Conservation (phyloP, 768 basidiomycete genomes). For the Cantharellus cinnabarinus region DNA sequence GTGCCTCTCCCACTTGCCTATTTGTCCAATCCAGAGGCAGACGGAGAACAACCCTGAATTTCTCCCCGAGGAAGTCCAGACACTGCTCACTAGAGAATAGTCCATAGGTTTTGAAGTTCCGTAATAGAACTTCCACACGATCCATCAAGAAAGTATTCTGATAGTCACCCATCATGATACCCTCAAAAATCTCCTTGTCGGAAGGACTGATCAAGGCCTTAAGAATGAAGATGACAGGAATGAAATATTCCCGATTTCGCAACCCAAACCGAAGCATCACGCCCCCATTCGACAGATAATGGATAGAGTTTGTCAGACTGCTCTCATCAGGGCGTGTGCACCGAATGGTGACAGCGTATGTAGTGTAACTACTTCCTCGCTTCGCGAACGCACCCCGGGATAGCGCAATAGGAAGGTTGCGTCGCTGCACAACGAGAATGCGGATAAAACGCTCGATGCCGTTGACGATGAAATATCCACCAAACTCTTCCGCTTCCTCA, state of each 20-base stretch:
- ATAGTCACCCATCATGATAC: constrained; percentile 90
- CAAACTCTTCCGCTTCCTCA: constrained; percentile 97
- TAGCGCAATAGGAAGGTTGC: constrained; percentile 88
- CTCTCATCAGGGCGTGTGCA: constrained; percentile 88
- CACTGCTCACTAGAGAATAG: constrained; percentile 79
- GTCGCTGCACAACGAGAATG: constrained; percentile 85
- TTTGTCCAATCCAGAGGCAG: constrained; percentile 90
- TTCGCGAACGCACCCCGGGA: constrained; percentile 78
- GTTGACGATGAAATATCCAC: constrained; percentile 96
- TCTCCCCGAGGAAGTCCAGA: constrained; percentile 86
- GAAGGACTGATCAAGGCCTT: constrained; percentile 82
- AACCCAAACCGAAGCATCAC: constrained; percentile 94
- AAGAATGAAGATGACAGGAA: constrained; percentile 89
- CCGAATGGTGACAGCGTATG: constrained; percentile 85
- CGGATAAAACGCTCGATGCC: constrained; percentile 98
- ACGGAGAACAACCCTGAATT: constrained; percentile 80
- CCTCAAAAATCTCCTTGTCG: constrained; percentile 93
- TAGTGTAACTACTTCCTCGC: constrained; percentile 88
- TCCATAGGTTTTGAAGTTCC: constrained; percentile 87
- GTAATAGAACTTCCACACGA: constrained; percentile 79
- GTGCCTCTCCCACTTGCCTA: constrained; percentile 54
- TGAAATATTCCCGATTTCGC: constrained; percentile 96
- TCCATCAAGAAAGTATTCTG: constrained; percentile 95
- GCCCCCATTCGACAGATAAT: constrained; percentile 89
- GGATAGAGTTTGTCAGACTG: constrained; percentile 84